Conservation (phyloP, 2,329 filamentous ascomycete species). For the Claviceps humidiphila region DNA sequence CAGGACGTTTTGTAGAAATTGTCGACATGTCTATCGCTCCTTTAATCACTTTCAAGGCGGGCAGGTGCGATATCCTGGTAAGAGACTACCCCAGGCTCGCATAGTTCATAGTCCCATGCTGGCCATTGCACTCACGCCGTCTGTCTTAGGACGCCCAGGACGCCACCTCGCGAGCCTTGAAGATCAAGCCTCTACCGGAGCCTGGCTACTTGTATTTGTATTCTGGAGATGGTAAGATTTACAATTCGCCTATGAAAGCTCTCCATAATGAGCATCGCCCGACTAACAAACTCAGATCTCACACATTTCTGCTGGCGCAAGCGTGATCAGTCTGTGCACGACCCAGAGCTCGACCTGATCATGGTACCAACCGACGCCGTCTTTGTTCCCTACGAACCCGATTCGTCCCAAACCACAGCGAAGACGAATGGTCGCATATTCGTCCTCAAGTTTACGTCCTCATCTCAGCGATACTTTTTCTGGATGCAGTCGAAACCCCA, state of each 20-base stretch:
- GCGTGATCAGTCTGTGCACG: conserved; percentile 53
- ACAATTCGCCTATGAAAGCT: no score
- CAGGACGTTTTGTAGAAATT: conserved; percentile 1
- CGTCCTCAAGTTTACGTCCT: conserved; percentile 84
- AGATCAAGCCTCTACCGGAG: conserved; percentile 58
- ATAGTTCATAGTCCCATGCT: neutral
- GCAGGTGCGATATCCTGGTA: conserved; percentile 75
- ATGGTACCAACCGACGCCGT: conserved; percentile 86
- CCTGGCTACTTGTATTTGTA: conserved; percentile 89
- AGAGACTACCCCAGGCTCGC: conserved; percentile 16
- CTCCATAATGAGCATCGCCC: neutral
- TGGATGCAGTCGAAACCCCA: conserved; percentile 92
- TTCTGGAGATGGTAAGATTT: conserved; percentile 61
- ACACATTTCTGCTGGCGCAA: conserved; percentile 96
- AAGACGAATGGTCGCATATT: conserved; percentile 83
- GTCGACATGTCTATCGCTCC: conserved; percentile 64
- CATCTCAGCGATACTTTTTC: conserved; percentile 82
- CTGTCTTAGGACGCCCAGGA: neutral
- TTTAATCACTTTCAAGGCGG: conserved; percentile 93
- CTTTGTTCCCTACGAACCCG: conserved; percentile 67
- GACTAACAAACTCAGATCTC: conserved; percentile 46
- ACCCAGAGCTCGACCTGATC: conserved; percentile 76
- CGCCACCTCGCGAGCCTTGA: conserved; percentile 34
- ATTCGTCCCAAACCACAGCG: conserved; percentile 39
- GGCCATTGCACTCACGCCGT: conserved; percentile 9